phyloP scores from a whole-genome alignment of 331 rosid species.

The Ulmus americana region DNA sequence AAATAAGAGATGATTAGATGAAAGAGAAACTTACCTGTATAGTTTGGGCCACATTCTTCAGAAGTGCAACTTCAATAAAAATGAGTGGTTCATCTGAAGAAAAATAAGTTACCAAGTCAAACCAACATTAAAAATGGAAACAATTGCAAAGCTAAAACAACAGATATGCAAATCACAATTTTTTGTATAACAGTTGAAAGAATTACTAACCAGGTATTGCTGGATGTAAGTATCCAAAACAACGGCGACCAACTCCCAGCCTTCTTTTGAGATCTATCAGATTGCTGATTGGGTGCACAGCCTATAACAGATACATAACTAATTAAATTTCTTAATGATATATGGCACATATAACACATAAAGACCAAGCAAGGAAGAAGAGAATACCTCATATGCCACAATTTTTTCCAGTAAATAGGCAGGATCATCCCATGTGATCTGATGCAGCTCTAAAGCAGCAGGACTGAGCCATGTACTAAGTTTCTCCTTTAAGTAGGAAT shows the following conservation, averaged over 20 bases:
- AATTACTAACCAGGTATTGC: slow-evolving; percentile 80
- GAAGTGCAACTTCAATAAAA: slow-evolving; percentile 85
- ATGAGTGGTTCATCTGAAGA: slow-evolving; percentile 76
- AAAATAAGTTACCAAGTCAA: slow-evolving; percentile 1
- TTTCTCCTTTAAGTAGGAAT: slow-evolving; percentile 81
- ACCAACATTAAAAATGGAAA: neutral
- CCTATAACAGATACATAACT: slow-evolving; percentile 43
- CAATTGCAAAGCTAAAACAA: neutral
- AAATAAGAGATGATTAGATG: slow-evolving; percentile 2
- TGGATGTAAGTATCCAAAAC: slow-evolving; percentile 90
- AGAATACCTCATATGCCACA: slow-evolving; percentile 82
- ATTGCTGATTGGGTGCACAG: slow-evolving; percentile 96
- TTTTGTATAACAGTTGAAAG: neutral
- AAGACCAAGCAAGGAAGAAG: slow-evolving; percentile 21
- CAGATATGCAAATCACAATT: neutral
- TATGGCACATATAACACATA: slow-evolving; percentile 10
- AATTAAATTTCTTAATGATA: slow-evolving; percentile 3
- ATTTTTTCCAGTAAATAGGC: slow-evolving; percentile 95
- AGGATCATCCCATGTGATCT: slow-evolving; percentile 93
- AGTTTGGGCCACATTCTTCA: slow-evolving; percentile 65
- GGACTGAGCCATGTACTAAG: slow-evolving; percentile 90
- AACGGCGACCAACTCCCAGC: slow-evolving; percentile 89
- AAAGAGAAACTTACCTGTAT: slow-evolving; percentile 50
- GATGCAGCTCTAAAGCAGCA: slow-evolving; percentile 94
- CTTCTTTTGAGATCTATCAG: slow-evolving; percentile 97